Base-by-base conservation (phyloP, 2,329 filamentous ascomycete species). In the Aspergillus spinulosporus region DNA sequence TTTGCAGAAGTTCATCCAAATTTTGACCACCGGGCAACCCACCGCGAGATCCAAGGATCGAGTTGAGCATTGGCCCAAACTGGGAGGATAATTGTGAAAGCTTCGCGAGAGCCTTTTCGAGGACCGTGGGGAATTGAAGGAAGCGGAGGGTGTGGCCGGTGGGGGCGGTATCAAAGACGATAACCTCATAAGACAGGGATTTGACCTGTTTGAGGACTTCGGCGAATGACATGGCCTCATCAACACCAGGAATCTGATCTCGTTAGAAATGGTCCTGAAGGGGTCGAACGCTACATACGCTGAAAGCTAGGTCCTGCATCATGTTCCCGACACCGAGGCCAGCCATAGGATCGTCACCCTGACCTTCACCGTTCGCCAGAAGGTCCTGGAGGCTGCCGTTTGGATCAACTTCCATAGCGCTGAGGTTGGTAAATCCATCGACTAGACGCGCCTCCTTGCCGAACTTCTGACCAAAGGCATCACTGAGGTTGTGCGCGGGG, bases 151-250 rank as follows among this genome's bases (percentile, higher is more conserved):
- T 99, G 82, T 99, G 94, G 65, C 94, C 94, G 12, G 94, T 99
- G 12, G 94, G 94, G 3, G 94, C 94, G 34, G 94, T 99, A 76
- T 99, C 94, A 84, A 99, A 99, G 75, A 99, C 90, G 78, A 99
- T 97, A 69, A 93, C 91, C 76, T 97, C 94, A 84, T 99, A 99
- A 49, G 92, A 96, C 72, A 97, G 89, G 40, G 91, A 96, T 79
- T 97, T 97, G 79, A 99, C 94, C 78, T 99, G 94, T 78, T 99
- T 99, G 69, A 99, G 84, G 62, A 99, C 94, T 80, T 99, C 94
- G 73, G 94, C 94, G 72, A 99, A 99, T 56, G 92, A 97, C 94
- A 99, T 99, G 74, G 94, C 94, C 77, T 99, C 94, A 73, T 99
- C 94, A 61, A 99, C 96, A 77, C 94, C 94, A 14, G 94, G 94